Evolutionary conservation across 352 stramenopile species (phyloP).

Genomic region (Blastocystis sp.): DNA sequence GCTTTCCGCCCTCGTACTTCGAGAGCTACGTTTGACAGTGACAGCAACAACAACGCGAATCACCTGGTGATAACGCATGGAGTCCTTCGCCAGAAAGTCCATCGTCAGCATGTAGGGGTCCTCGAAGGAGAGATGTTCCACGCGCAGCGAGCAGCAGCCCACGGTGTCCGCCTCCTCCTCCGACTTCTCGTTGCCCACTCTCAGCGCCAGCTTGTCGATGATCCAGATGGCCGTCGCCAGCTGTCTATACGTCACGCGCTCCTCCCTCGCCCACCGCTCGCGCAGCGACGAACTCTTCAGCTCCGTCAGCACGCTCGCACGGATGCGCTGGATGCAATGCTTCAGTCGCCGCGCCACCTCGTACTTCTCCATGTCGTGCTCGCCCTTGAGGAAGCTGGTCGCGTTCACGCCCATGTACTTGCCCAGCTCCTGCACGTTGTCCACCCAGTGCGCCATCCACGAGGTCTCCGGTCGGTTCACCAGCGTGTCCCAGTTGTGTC

Average conservation of each 20-base stretch:
- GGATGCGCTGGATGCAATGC: slow-evolving; percentile 88
- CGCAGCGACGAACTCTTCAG: slow-evolving; percentile 66
- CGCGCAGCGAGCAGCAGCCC: slow-evolving; percentile 92
- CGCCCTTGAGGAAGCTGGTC: slow-evolving; percentile 95
- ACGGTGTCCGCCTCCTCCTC: slow-evolving; percentile 95
- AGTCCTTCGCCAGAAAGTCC: slow-evolving; percentile 98
- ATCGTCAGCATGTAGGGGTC: slow-evolving; percentile 85
- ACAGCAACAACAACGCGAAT: slow-evolving; percentile 75
- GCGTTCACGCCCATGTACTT: slow-evolving; percentile 83
- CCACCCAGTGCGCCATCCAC: slow-evolving; percentile 86
- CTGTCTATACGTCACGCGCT: slow-evolving; percentile 77
- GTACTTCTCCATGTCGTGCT: slow-evolving; percentile 95
- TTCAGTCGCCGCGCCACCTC: slow-evolving; percentile 93
- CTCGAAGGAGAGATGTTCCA: slow-evolving; percentile 93
- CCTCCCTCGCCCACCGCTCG: slow-evolving; percentile 65
- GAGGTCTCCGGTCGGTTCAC: slow-evolving; percentile 81
- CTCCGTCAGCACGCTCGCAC: slow-evolving; percentile 76
- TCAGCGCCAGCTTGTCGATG: slow-evolving; percentile 95
- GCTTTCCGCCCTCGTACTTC: slow-evolving; percentile 75
- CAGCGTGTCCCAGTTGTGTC: slow-evolving; percentile 88
- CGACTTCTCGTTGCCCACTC: slow-evolving; percentile 98
- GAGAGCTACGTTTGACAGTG: slow-evolving; percentile 61
- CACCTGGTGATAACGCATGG: slow-evolving; percentile 97
- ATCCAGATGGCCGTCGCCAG: slow-evolving; percentile 97
- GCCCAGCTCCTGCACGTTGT: slow-evolving; percentile 83